phyloP scores from a whole-genome alignment of 164 flowering plant species.

The Umbellularia californica region DNA sequence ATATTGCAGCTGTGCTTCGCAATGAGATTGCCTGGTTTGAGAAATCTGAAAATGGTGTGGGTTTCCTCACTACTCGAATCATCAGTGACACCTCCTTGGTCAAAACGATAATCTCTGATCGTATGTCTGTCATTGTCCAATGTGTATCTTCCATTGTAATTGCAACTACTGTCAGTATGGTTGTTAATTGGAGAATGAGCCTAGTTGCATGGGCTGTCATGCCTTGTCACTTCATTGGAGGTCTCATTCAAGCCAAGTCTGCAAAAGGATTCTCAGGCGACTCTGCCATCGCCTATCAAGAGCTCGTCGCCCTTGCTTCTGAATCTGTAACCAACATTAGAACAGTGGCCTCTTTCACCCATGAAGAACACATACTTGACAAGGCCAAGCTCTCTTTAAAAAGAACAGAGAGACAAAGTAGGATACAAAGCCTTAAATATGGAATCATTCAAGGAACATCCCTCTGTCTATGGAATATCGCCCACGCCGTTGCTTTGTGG shows the following conservation, averaged over 20 bases:
- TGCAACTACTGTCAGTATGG: conserved; percentile 65
- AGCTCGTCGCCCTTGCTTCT: conserved; percentile 49
- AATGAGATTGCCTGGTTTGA: conserved; percentile 81
- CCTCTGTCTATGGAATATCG: conserved; percentile 63
- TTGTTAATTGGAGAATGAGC: conserved; percentile 64
- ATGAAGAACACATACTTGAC: conserved; percentile 53
- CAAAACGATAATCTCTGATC: conserved; percentile 60
- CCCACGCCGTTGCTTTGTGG: conserved; percentile 78
- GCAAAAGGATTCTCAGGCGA: conserved; percentile 61
- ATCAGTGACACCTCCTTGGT: conserved; percentile 56
- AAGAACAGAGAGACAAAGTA: conserved; percentile 37
- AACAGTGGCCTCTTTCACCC: conserved; percentile 63
- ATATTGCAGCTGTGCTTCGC: conserved; percentile 40
- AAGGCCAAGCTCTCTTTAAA: conserved; percentile 41
- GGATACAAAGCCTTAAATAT: conserved; percentile 50
- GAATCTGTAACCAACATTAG: conserved; percentile 60
- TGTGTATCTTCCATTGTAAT: conserved; percentile 73
- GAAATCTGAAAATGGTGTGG: conserved; percentile 45
- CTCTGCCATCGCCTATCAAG: conserved; percentile 40
- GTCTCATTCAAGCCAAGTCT: conserved; percentile 66
- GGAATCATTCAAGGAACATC: conserved; percentile 66
- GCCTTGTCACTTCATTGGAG: conserved; percentile 86
- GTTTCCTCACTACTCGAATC: conserved; percentile 49
- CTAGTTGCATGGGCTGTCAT: conserved; percentile 86
- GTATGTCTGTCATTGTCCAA: conserved; percentile 70